A percentile compares a stretch with the other conserved stretches of the same genome.
phyloP scores from a whole-genome alignment of 163 green algal genomes.

The Trebouxiophyceae sp. region DNA sequence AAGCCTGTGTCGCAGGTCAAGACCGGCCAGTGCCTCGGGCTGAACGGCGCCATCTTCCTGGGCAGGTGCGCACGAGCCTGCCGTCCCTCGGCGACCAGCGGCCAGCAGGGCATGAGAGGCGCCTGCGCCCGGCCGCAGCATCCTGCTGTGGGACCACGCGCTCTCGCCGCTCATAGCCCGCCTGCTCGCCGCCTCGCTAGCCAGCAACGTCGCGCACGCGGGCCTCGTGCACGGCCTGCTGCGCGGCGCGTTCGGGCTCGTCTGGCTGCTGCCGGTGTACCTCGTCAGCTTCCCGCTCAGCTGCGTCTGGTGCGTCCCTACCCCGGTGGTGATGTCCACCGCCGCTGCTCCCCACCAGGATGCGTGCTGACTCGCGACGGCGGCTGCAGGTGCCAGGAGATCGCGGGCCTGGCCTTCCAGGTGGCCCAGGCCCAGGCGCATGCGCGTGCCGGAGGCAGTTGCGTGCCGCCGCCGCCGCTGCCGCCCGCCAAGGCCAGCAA shows the following conservation, averaged over 20 bases:
- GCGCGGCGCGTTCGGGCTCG: slow-evolving; percentile 26
- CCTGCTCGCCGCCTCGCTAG: slow-evolving; percentile 23
- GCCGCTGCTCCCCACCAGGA: neutral
- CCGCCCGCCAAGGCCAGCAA: slow-evolving; percentile 4
- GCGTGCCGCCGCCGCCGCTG: neutral
- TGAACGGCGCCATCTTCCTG: slow-evolving; percentile 68
- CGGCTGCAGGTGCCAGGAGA: slow-evolving; percentile 33
- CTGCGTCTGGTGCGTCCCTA: slow-evolving; percentile 49
- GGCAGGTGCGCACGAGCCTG: slow-evolving; percentile 38
- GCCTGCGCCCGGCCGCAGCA: slow-evolving; percentile 11
- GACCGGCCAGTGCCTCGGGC: slow-evolving; percentile 42
- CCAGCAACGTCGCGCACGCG: neutral
- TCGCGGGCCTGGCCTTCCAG: slow-evolving; percentile 27
- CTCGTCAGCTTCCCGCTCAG: slow-evolving; percentile 62
- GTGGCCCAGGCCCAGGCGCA: slow-evolving; percentile 3
- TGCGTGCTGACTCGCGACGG: neutral
- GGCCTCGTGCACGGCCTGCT: slow-evolving; percentile 4
- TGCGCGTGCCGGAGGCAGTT: slow-evolving; percentile 1
- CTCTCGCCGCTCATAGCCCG: slow-evolving; percentile 22
- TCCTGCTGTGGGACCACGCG: slow-evolving; percentile 19
- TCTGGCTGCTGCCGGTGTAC: slow-evolving; percentile 76
- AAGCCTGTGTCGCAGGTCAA: slow-evolving; percentile 24
- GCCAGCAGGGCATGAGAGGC: neutral
- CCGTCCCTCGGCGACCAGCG: neutral
- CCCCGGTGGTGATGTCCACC: neutral